A percentile compares a stretch with the other conserved stretches of the same genome.
phyloP scores from a whole-genome alignment of 345 rosid species.

The Aquilaria malaccensis region DNA sequence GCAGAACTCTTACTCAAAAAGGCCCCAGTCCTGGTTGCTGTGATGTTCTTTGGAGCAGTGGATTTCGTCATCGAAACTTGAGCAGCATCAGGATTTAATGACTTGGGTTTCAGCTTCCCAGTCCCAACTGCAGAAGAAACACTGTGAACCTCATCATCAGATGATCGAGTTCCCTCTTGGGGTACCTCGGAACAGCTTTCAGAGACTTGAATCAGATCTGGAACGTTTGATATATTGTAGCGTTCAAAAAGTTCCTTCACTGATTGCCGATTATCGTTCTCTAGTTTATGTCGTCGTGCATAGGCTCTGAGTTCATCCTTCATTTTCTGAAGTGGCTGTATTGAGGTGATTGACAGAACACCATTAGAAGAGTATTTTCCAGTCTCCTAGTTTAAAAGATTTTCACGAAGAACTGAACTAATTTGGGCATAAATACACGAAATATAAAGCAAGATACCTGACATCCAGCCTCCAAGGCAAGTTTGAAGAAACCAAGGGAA shows the following conservation, averaged over 20 bases:
- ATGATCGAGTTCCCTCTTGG: slow-evolving; percentile 48
- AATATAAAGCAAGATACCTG: slow-evolving; percentile 36
- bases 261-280: slow-evolving; percentile 36
- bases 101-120: slow-evolving; percentile 49
- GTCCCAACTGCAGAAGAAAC: slow-evolving; percentile 32
- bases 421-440: no score
- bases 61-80: slow-evolving; percentile 27
- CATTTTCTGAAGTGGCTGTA: slow-evolving; percentile 64
- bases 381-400: no score
- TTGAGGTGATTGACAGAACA: background rate
- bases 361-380: no score
- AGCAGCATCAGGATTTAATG: slow-evolving; percentile 35
- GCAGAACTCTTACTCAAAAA: slow-evolving; percentile 29
- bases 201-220: slow-evolving; percentile 50
- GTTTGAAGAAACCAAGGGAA: slow-evolving; percentile 86
- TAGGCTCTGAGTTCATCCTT: slow-evolving; percentile 70
- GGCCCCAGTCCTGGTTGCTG: slow-evolving; percentile 31
- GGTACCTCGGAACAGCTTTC: slow-evolving; percentile 51
- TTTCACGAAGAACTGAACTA: no score
- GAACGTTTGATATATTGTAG: slow-evolving; percentile 44
- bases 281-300: slow-evolving; percentile 43
- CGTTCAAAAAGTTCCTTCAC: slow-evolving; percentile 48
- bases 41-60: slow-evolving; percentile 30
- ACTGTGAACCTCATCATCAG: slow-evolving; percentile 55
- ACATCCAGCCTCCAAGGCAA: slow-evolving; percentile 78